A percentile compares a stretch with the other conserved stretches of the same genome.
phyloP scores from a whole-genome alignment of 1,139 yeast species.

The Blastobotrys arbuscula region DNA sequence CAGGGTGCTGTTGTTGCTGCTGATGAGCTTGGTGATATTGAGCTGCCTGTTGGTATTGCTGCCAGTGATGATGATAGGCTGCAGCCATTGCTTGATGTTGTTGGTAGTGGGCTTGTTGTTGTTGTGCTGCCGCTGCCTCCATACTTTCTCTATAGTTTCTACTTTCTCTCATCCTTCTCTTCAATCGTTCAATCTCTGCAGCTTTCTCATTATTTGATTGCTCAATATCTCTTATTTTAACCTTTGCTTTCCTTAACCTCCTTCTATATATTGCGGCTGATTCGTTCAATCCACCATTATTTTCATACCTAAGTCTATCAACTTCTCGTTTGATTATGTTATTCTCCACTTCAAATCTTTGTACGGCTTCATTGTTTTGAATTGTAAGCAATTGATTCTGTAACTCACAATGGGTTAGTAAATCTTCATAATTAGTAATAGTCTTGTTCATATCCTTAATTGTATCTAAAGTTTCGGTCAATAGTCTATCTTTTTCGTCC shows the following conservation, averaged over 20 bases:
- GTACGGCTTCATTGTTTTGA: conserved; percentile 37
- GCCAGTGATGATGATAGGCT: conserved; percentile 17
- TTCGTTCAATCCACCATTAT: conserved; percentile 18
- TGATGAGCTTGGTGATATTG: conserved; percentile 15
- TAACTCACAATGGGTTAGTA: conserved; percentile 30
- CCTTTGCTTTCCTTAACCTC: conserved; percentile 38
- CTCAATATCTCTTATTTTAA: conserved; percentile 41
- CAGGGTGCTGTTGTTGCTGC: conserved; percentile 12
- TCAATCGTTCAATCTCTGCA: conserved; percentile 34
- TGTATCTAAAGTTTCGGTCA: conserved; percentile 12
- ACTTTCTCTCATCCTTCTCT: conserved; percentile 24
- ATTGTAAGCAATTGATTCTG: conserved; percentile 38
- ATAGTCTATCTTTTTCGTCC: background rate
- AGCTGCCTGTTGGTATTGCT: conserved; percentile 14
- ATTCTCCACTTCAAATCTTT: conserved; percentile 44
- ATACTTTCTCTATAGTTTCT: conserved; percentile 20
- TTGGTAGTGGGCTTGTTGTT: conserved; percentile 15
- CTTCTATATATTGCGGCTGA: conserved; percentile 33
- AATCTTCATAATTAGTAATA: conserved; percentile 16
- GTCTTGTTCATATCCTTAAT: conserved; percentile 14
- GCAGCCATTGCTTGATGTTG: conserved; percentile 16
- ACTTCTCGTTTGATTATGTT: conserved; percentile 44
- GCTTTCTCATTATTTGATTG: conserved; percentile 40
- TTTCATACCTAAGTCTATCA: conserved; percentile 41
- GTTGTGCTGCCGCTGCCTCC: conserved; percentile 15